Conservation (phyloP, 371 early-diverging fungal genomes). For the Racocetra persica region DNA sequence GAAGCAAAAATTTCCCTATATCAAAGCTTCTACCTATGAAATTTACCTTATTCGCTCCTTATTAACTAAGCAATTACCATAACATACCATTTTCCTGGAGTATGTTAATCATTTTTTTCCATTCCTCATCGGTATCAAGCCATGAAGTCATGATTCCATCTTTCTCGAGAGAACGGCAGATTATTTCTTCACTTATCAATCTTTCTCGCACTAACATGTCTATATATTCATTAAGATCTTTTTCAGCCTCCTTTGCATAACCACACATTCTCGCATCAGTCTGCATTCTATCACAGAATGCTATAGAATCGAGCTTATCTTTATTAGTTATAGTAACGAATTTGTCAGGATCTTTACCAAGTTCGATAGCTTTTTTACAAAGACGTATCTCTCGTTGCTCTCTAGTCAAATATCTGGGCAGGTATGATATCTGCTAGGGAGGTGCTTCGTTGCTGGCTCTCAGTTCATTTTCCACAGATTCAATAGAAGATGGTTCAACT, state of each 20-base stretch:
- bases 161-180: not conserved
- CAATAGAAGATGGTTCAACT: not conserved
- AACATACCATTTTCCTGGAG: slow-evolving; percentile 34
- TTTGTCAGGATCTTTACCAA: not conserved
- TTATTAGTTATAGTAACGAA: not conserved
- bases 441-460: not conserved
- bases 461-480: not conserved
- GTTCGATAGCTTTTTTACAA: not conserved
- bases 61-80: slow-evolving; percentile 16
- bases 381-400: not conserved
- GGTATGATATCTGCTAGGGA: not conserved
- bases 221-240: not conserved
- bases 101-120: not conserved
- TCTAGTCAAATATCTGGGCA: not conserved
- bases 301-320: not conserved
- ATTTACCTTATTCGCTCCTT: not conserved
- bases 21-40: not conserved
- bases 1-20: not conserved
- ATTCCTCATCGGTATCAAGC: slow-evolving; percentile 32
- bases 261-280: not conserved
- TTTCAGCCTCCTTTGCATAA: too few species aligned
- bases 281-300: not conserved
- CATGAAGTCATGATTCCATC: not conserved
- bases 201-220: slow-evolving; percentile 29
- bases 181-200: slow-evolving; percentile 32